These are phyloP conservation scores for Yamadazyma insecticola DNA, from an alignment of 805 yeast genomes.

Conservation along the genomic window DNA sequence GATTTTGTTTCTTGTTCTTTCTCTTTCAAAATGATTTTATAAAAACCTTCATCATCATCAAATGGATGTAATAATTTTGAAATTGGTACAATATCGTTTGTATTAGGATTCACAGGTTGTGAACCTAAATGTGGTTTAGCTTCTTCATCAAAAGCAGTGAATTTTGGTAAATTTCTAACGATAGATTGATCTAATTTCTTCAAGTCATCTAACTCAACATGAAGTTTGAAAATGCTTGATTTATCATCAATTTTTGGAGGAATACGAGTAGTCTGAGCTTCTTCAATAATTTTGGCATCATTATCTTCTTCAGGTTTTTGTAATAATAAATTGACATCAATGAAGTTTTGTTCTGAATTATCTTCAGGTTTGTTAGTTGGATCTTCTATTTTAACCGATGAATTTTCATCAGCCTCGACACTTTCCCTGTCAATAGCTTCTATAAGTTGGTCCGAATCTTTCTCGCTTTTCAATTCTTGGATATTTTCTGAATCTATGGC, in stretches of 20 bases:
- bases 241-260: conserved; percentile 8
- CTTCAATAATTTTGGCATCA: neutral
- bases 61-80: conserved; percentile 62
- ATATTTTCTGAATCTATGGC: conserved; percentile 5
- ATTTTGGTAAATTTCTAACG: conserved; percentile 43
- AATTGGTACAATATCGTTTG: conserved; percentile 45
- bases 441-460: neutral
- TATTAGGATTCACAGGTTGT: conserved; percentile 22
- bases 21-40: conserved; percentile 50
- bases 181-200: conserved; percentile 45
- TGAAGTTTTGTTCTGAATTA: no score
- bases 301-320: conserved; percentile 23
- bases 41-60: conserved; percentile 63
- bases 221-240: conserved; percentile 41
- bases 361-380: no score
- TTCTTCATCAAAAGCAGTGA: conserved; percentile 41
- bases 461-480: neutral
- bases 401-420: no score
- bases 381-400: conserved; percentile 4
- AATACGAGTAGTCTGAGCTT: conserved; percentile 1
- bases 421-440: conserved; percentile 3
- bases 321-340: conserved; percentile 20
- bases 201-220: conserved; percentile 38
- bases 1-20: conserved; percentile 4
- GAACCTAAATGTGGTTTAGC: conserved; percentile 12